A percentile compares a stretch with the other conserved stretches of the same genome.
Evolutionary conservation across 257 asterid species (phyloP).

Genomic region (Salvia hispanica): DNA sequence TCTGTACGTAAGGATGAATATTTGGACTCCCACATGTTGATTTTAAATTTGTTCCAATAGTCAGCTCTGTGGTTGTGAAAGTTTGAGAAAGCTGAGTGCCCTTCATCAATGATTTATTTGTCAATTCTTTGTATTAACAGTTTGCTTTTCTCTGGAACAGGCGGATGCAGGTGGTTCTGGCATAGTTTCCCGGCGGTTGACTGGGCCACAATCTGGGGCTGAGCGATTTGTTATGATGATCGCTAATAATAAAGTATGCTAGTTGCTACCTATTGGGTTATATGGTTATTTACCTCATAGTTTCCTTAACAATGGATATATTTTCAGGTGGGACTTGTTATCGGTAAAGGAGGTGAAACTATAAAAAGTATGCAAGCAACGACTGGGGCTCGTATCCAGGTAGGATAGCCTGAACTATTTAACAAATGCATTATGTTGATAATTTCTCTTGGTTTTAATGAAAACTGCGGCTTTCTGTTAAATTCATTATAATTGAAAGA

Average conservation of each 20-base stretch:
- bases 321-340: constrained; percentile 91
- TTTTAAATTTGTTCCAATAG: constrained; percentile 7
- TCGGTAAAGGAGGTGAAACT: constrained; percentile 98
- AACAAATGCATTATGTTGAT: neutral
- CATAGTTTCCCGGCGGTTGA: constrained; percentile 52
- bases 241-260: constrained; percentile 77
- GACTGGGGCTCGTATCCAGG: constrained; percentile 95
- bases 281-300: neutral
- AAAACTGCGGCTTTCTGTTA: neutral
- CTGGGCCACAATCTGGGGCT: constrained; percentile 65
- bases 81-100: constrained; percentile 5
- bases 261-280: constrained; percentile 1
- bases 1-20: neutral
- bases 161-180: constrained; percentile 91
- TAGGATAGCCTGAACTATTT: constrained; percentile 16
- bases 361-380: constrained; percentile 85
- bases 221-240: constrained; percentile 69
- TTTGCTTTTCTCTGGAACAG: constrained; percentile 41
- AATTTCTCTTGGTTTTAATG: neutral
- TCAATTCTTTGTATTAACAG: constrained; percentile 17
- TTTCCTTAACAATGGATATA: constrained; percentile 3
- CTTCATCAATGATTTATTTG: constrained; percentile 4
- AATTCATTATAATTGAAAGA: neutral
- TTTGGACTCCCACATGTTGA: neutral
- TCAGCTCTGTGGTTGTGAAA: neutral